phyloP scores from a whole-genome alignment of 805 yeast genomes.

The Phaffomyces opuntiae region DNA sequence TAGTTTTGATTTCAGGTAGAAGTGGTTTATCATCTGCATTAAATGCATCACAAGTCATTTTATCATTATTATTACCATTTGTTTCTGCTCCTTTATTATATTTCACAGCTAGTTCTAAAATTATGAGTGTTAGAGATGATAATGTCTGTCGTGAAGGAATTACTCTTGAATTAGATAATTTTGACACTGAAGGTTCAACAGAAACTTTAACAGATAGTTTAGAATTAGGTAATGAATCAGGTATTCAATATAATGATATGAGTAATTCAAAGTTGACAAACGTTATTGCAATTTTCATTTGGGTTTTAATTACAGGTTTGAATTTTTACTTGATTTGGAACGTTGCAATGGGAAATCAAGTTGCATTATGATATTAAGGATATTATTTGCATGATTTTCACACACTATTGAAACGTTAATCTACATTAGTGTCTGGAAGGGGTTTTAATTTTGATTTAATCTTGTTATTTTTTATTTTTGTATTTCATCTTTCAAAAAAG shows the following conservation, averaged over 20 bases:
- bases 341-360: slow-evolving; percentile 36
- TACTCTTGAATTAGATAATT: slow-evolving; percentile 1
- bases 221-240: not conserved
- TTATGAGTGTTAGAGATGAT: slow-evolving; percentile 10
- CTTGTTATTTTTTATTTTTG: slow-evolving; percentile 8
- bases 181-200: slow-evolving; percentile 3
- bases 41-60: slow-evolving; percentile 80
- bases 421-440: too few relatives aligned
- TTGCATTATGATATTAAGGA: slow-evolving; percentile 9
- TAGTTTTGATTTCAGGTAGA: slow-evolving; percentile 71
- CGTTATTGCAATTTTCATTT: slow-evolving; percentile 40
- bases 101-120: slow-evolving; percentile 6
- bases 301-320: slow-evolving; percentile 46
- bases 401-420: too few relatives aligned
- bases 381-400: too few relatives aligned
- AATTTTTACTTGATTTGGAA: slow-evolving; percentile 55
- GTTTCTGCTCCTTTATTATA: slow-evolving; percentile 71
- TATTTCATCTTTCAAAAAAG: not conserved
- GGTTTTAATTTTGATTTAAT: not conserved
- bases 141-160: slow-evolving; percentile 6
- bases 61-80: slow-evolving; percentile 73
- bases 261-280: slow-evolving; percentile 40
- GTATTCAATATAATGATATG: slow-evolving; percentile 26
- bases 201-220: slow-evolving; percentile 1
- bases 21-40: slow-evolving; percentile 71